Percentiles rank a stretch among this genome's conserved stretches.
Conservation (phyloP, 495 filamentous ascomycete genomes). For the Podospora didyma region DNA sequence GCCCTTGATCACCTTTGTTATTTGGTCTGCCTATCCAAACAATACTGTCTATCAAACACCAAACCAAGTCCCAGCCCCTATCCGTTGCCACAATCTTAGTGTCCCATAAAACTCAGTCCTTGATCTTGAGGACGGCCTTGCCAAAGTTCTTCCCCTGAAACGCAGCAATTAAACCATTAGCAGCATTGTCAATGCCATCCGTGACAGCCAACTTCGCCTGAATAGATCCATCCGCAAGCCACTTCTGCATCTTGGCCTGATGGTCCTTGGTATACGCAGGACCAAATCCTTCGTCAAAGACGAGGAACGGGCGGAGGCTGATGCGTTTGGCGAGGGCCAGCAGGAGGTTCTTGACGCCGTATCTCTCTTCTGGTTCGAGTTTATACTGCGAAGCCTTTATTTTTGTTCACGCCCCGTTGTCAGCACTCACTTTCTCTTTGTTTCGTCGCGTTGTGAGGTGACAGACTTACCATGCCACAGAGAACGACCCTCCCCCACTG, state of each 20-base stretch:
- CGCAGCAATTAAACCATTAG: slow-evolving; percentile 74
- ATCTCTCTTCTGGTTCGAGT: slow-evolving; percentile 46
- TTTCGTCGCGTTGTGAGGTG: no score
- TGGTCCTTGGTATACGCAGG: slow-evolving; percentile 65
- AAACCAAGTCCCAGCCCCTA: no score
- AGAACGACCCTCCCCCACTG: no score
- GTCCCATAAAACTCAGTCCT: no score
- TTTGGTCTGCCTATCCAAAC: no score
- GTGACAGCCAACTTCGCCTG: slow-evolving; percentile 65
- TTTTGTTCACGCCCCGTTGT: slow-evolving; percentile 52
- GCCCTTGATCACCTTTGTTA: no score
- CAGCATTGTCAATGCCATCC: slow-evolving; percentile 71
- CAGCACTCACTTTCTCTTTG: no score
- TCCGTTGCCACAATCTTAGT: no score
- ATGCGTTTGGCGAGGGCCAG: slow-evolving; percentile 36
- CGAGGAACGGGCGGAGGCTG: slow-evolving; percentile 69
- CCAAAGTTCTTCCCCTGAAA: slow-evolving; percentile 80
- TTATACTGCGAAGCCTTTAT: slow-evolving; percentile 68
- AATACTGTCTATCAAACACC: no score
- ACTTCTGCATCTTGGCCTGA: slow-evolving; percentile 71
- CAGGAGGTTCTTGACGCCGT: slow-evolving; percentile 63
- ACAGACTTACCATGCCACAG: no score
- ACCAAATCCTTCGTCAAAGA: slow-evolving; percentile 53
- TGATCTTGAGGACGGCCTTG: slow-evolving; percentile 74
- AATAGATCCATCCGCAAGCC: slow-evolving; percentile 75